Base-by-base conservation (phyloP, 106 monocot genomes). In the Allium sativum region DNA sequence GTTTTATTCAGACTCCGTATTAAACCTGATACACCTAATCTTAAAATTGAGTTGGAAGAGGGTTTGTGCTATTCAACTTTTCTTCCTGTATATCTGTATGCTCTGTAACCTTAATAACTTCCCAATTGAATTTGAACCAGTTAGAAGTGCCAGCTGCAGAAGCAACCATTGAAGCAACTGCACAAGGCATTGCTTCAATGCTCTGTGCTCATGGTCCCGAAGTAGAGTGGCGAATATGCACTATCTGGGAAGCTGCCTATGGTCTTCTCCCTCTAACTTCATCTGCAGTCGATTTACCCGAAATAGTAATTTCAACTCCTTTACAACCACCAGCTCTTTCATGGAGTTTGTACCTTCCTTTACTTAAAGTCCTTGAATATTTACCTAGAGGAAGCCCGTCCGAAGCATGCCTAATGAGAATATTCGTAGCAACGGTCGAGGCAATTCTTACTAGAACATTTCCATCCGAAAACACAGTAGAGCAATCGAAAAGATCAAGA, bases 191-290 rank as follows among this genome's bases (percentile, higher is more conserved):
- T 56, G 96, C 96, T 65, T 98, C 92, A 7, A 68, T 98, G 87
- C 66, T 98, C 52, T 92, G 96, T 63, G 88, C 96, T 9, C 96
- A 98, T 72, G 96, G 96, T 11, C 91, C 96, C 52, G 96, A 98
- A 42, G 96, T 92, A 40, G 96, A 98, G 71, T 92, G 91, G 96
- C 77, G 88, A 78, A 92, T 98, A 31, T 98, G 96, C 58, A 85
- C 91, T 15, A 98, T 98, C 42, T 98, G 96, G 96, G 96, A 98
- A 78, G 96, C 96, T 66, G 92, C 96, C 21, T 98, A 98, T 78
- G 96, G 96, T 14, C 79, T 98, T 40, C 84, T 98, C 67, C 91
- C 96, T 48, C 64, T 98, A 40, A 92, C 74, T 77, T 98, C 96
- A 56, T 92, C 88, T 58, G 84, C 85, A 68, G 76, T 96, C 67